These are phyloP conservation scores for Pseudogymnoascus sp. DNA, from an alignment of 2,329 filamentous ascomycete species.

Conservation along the genomic window DNA sequence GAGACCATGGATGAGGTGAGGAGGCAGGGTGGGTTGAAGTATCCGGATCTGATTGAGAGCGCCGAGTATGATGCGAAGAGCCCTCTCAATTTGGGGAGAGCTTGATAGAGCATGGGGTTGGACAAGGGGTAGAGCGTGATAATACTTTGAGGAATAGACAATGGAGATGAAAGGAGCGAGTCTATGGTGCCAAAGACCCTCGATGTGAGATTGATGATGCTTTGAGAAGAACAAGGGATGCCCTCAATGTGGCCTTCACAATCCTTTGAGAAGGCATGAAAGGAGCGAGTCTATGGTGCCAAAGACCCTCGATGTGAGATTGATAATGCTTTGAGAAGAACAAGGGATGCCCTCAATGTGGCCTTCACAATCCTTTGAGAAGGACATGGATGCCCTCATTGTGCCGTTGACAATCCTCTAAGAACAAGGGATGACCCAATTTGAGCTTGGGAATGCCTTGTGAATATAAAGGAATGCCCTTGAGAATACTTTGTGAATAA, in stretches of 20 bases:
- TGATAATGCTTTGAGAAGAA: not conserved
- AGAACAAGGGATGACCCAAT: not conserved
- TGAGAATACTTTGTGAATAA: not conserved
- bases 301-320: not conserved
- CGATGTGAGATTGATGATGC: not conserved
- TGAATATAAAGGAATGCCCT: not conserved
- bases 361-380: not conserved
- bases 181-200: not conserved
- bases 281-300: not conserved
- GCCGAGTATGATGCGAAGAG: slow-evolving; percentile 52
- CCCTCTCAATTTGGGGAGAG: slow-evolving; percentile 40
- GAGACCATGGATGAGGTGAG: slow-evolving; percentile 63
- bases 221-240: not conserved
- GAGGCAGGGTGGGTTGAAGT: slow-evolving; percentile 51
- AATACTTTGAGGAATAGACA: not conserved
- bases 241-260: not conserved
- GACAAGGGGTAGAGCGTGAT: not conserved
- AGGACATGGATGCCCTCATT: too few species aligned
- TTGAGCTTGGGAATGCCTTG: not conserved
- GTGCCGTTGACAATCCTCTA: not conserved
- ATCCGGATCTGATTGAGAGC: slow-evolving; percentile 57
- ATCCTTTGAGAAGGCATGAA: not conserved
- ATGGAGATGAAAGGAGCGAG: not conserved
- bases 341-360: not conserved
- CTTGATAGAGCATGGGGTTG: not conserved